Conservation (phyloP, 768 basidiomycete species). For the Auriscalpium vulgare region DNA sequence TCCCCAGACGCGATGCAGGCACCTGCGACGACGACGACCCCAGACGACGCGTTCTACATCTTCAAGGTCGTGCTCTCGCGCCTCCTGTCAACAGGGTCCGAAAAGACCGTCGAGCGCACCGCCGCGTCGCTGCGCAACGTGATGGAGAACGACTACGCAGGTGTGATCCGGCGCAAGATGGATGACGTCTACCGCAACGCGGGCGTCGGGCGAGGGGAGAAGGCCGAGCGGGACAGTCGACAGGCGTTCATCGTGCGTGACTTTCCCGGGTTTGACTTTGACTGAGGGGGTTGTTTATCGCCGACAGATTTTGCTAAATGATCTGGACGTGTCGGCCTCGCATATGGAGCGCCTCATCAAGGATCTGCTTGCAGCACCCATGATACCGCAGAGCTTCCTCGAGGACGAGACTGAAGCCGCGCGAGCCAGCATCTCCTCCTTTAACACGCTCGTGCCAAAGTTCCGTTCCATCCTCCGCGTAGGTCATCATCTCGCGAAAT, state of each 20-base stretch:
- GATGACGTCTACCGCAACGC: conserved; percentile 77
- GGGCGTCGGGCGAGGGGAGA: conserved; percentile 51
- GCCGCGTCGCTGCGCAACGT: conserved; percentile 59
- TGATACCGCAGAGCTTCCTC: conserved; percentile 61
- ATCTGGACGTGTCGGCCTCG: conserved; percentile 85
- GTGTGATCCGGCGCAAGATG: conserved; percentile 74
- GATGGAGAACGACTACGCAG: conserved; percentile 78
- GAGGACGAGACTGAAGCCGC: conserved; percentile 45
- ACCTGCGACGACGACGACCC: conserved; percentile 64
- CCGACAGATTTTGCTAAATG: conserved; percentile 77
- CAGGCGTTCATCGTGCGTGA: conserved; percentile 72
- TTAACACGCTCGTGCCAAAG: conserved; percentile 49
- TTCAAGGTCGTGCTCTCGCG: conserved; percentile 78
- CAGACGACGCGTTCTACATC: conserved; percentile 96
- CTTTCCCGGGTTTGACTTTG: neutral
- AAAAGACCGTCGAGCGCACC: conserved; percentile 48
- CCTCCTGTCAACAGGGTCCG: conserved; percentile 68
- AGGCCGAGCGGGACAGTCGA: conserved; percentile 73
- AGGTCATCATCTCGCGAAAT: conserved; percentile 16
- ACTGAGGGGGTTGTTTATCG: neutral
- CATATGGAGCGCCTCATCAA: conserved; percentile 79
- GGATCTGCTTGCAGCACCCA: conserved; percentile 48
- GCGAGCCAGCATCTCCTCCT: conserved; percentile 37
- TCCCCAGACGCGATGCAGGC: conserved; percentile 57
- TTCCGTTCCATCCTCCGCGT: conserved; percentile 74